phyloP scores from a whole-genome alignment of 768 basidiomycete species.

The Leucosporidium scottii region DNA sequence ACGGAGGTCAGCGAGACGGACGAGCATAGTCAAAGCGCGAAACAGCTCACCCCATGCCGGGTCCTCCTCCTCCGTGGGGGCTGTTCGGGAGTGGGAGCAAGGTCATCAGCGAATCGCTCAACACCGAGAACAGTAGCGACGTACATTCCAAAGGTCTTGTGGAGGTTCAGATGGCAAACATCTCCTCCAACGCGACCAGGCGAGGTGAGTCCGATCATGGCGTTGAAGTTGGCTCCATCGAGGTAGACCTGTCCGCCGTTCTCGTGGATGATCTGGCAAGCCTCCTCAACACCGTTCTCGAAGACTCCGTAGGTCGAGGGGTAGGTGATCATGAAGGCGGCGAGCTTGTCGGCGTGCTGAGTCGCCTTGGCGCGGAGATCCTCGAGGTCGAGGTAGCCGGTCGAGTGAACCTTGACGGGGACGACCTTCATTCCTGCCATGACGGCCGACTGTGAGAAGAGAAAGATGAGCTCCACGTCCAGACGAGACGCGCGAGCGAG shows the following conservation, averaged over 20 bases:
- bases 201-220: slow-evolving; percentile 32
- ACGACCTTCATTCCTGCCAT: slow-evolving; percentile 98
- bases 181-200: slow-evolving; percentile 87
- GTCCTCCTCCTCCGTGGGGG: slow-evolving; percentile 95
- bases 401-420: slow-evolving; percentile 75
- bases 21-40: neutral
- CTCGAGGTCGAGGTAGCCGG: slow-evolving; percentile 80
- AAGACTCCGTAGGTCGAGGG: slow-evolving; percentile 93
- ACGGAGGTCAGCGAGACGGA: slow-evolving; percentile 14
- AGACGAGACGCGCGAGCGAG: slow-evolving; percentile 16
- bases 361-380: slow-evolving; percentile 83
- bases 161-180: slow-evolving; percentile 95
- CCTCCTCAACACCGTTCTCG: slow-evolving; percentile 71
- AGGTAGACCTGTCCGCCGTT: slow-evolving; percentile 93
- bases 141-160: slow-evolving; percentile 95
- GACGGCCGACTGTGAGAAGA: slow-evolving; percentile 65
- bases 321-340: slow-evolving; percentile 78
- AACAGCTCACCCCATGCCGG: slow-evolving; percentile 69
- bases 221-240: slow-evolving; percentile 53
- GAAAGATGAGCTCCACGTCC: neutral
- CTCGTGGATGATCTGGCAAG: slow-evolving; percentile 87
- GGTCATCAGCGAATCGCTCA: neutral
- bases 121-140: slow-evolving; percentile 34
- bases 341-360: slow-evolving; percentile 81
- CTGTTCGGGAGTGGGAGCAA: slow-evolving; percentile 44